These are phyloP conservation scores for Plasmodium fragile DNA, from an alignment of 169 alveolate species.

Conservation along the genomic window DNA sequence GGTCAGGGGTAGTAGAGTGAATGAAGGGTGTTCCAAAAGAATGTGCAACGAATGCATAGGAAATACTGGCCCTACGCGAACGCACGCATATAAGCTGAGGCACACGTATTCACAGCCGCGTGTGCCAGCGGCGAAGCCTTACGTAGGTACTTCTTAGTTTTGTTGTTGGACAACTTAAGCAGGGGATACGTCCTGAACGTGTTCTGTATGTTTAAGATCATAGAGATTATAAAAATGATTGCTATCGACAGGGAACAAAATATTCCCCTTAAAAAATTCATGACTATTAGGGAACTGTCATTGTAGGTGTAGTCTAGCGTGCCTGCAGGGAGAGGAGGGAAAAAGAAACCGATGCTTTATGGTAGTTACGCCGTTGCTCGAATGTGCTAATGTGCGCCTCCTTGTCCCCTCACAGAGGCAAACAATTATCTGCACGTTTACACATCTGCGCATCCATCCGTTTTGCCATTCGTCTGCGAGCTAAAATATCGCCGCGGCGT, in stretches of 20 bases:
- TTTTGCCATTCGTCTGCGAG: neutral
- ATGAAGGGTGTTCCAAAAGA: neutral
- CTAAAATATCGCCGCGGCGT: neutral
- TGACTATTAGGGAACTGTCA: constrained; percentile 50
- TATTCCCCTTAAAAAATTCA: constrained; percentile 62
- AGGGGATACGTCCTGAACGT: constrained; percentile 59
- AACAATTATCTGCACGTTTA: neutral
- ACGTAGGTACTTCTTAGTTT: constrained; percentile 64
- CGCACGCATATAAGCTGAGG: neutral
- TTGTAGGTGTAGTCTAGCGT: constrained; percentile 58
- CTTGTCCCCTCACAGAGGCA: neutral
- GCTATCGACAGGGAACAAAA: constrained; percentile 65
- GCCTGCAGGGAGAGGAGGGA: constrained; percentile 5
- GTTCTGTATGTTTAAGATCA: constrained; percentile 54
- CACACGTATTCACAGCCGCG: neutral
- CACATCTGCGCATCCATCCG: neutral
- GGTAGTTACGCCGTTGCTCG: neutral
- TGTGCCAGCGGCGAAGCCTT: neutral
- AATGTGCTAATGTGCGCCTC: neutral
- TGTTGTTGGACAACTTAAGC: constrained; percentile 24
- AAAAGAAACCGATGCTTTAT: neutral
- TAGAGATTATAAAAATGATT: constrained; percentile 43
- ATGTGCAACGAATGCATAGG: neutral
- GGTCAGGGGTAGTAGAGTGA: neutral
- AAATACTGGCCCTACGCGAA: neutral